A percentile compares a stretch with the other conserved stretches of the same genome.
These are phyloP conservation scores for Emydomyces testavorans DNA, from an alignment of 2,329 filamentous ascomycete genomes.

Conservation along the genomic window DNA sequence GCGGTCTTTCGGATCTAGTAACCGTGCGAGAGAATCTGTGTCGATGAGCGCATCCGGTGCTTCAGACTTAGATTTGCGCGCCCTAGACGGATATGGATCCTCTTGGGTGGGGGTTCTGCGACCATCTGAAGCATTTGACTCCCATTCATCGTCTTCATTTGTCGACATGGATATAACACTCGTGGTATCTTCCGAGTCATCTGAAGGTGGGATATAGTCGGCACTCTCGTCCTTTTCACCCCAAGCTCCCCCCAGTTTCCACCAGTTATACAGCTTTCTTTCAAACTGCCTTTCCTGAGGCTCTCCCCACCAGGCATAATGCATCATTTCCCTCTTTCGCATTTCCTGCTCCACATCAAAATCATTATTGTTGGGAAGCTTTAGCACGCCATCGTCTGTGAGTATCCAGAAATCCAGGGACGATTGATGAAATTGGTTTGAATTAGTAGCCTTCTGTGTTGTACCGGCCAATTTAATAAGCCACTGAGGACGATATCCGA, in stretches of 20 bases:
- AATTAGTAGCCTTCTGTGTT: conserved; percentile 17
- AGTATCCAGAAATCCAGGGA: conserved; percentile 44
- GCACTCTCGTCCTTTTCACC: conserved; percentile 70
- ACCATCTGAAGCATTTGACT: conserved; percentile 40
- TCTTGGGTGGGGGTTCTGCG: conserved; percentile 63
- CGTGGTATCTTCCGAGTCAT: conserved; percentile 66
- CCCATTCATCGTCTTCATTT: conserved; percentile 39
- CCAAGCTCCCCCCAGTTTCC: conserved; percentile 73
- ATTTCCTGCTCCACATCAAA: conserved; percentile 76
- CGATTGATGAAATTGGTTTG: conserved; percentile 14
- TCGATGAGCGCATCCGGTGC: conserved; percentile 52
- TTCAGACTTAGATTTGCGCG: conserved; percentile 43
- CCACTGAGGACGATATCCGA: conserved; percentile 54
- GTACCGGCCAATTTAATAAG: conserved; percentile 35
- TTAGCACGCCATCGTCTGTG: conserved; percentile 42
- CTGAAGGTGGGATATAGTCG: conserved; percentile 53
- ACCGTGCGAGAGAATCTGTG: conserved; percentile 58
- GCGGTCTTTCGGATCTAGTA: conserved; percentile 66
- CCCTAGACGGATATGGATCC: conserved; percentile 38
- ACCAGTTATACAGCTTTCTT: conserved; percentile 68
- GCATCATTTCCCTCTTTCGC: conserved; percentile 47
- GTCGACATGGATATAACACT: conserved; percentile 56
- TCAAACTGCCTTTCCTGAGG: conserved; percentile 57
- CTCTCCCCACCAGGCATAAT: conserved; percentile 31
- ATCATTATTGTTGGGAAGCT: conserved; percentile 48